Conservation (phyloP, 495 filamentous ascomycete species). For the Aspergillus indologenus region DNA sequence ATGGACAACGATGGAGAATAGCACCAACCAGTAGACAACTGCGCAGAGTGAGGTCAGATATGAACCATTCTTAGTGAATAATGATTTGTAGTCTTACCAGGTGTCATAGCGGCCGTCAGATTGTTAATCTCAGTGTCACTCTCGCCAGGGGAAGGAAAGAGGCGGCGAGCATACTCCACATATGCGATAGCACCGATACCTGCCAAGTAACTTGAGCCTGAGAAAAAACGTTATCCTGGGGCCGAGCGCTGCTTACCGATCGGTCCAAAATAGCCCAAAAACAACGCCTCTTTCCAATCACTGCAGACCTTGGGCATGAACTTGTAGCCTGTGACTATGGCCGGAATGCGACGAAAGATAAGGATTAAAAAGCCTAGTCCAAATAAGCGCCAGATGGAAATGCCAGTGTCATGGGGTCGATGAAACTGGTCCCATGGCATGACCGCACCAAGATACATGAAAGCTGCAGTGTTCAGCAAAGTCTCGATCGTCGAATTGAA, state of each 20-base stretch:
- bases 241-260: conserved; percentile 27
- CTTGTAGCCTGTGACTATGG: conserved; percentile 35
- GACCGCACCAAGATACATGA: conserved; percentile 43
- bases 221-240: not conserved
- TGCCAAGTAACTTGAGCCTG: conserved; percentile 16
- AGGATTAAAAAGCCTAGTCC: conserved; percentile 32
- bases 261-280: conserved; percentile 41
- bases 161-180: conserved; percentile 51
- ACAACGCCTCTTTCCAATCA: conserved; percentile 39
- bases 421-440: conserved; percentile 40
- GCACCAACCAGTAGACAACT: conserved; percentile 58
- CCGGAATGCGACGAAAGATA: conserved; percentile 38
- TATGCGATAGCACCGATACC: conserved; percentile 39
- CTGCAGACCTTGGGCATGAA: conserved; percentile 37
- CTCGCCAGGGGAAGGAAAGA: conserved; percentile 49
- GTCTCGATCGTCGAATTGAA: conserved; percentile 37
- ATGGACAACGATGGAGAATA: conserved; percentile 57
- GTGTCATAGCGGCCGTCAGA: conserved; percentile 47
- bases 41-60: conserved; percentile 6
- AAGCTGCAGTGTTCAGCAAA: conserved; percentile 38
- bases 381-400: conserved; percentile 31
- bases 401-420: conserved; percentile 26
- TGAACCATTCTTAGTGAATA: not conserved
- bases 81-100: conserved; percentile 22
- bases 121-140: conserved; percentile 53